Percentiles rank a stretch among this genome's conserved stretches.
These are phyloP conservation scores for Apophysomyces elegans DNA, from an alignment of 371 early-diverging fungal genomes.

Conservation along the genomic window DNA sequence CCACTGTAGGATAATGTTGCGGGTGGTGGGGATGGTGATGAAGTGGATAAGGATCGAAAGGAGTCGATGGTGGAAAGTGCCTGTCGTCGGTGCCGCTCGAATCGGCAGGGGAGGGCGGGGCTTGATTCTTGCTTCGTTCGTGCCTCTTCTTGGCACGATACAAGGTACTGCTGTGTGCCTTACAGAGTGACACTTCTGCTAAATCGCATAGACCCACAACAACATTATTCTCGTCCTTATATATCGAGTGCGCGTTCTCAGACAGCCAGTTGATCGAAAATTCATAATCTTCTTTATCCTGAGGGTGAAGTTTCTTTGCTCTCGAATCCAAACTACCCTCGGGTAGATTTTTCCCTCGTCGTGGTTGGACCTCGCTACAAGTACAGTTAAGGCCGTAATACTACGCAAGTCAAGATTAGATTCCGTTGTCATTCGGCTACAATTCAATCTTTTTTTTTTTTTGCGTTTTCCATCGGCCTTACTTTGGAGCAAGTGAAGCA, in stretches of 20 bases:
- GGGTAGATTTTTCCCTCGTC: constrained; percentile 55
- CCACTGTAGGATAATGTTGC: constrained; percentile 26
- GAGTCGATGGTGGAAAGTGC: constrained; percentile 9
- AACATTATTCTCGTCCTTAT: constrained; percentile 36
- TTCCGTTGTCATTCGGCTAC: background rate
- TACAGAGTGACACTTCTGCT: constrained; percentile 54
- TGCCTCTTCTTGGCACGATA: constrained; percentile 56
- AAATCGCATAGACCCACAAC: constrained; percentile 39
- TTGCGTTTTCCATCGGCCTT: constrained; percentile 11
- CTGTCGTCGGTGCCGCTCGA: constrained; percentile 29
- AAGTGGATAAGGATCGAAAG: constrained; percentile 21
- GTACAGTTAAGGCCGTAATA: constrained; percentile 48
- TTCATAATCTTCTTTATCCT: constrained; percentile 51
- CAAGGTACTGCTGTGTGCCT: constrained; percentile 55
- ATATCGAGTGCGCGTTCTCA: constrained; percentile 45
- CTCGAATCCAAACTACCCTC: constrained; percentile 50
- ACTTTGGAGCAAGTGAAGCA: constrained; percentile 58
- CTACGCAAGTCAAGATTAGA: constrained; percentile 20
- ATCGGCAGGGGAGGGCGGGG: constrained; percentile 52
- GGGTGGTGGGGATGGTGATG: constrained; percentile 17
- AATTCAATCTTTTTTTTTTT: background rate
- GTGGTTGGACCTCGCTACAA: constrained; percentile 52
- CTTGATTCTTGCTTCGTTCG: constrained; percentile 31
- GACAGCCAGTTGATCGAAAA: constrained; percentile 51
- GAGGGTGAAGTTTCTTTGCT: constrained; percentile 47